These are phyloP conservation scores for Xerocomus nothofagi DNA, from an alignment of 1,284 basidiomycete species.

Conservation along the genomic window DNA sequence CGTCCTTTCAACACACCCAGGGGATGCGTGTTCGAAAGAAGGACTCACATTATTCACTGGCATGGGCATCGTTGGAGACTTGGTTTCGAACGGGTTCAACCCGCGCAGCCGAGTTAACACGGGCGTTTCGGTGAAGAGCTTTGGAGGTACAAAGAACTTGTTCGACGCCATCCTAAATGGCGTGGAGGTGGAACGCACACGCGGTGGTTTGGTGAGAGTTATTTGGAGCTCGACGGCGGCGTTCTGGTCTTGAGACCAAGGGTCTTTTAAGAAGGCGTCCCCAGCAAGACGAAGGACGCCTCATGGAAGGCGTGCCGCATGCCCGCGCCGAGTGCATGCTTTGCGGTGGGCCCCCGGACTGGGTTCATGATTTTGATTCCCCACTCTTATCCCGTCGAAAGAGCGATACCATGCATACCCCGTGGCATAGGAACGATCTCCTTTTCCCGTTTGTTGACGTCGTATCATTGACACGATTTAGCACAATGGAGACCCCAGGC, in stretches of 20 bases:
- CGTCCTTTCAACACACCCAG: background rate
- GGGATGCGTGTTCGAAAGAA: background rate
- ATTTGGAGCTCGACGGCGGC: conserved; percentile 23
- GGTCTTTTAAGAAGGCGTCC: conserved; percentile 24
- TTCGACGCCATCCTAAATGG: conserved; percentile 25
- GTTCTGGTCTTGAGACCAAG: conserved; percentile 18
- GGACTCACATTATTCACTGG: conserved; percentile 32
- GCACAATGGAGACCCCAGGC: background rate
- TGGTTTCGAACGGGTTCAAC: conserved; percentile 29
- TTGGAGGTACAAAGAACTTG: conserved; percentile 24
- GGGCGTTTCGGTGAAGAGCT: conserved; percentile 26
- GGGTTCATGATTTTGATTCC: conserved; percentile 11
- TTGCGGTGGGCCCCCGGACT: conserved; percentile 11
- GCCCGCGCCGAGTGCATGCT: conserved; percentile 24
- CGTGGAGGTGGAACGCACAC: conserved; percentile 7
- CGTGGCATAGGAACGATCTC: conserved; percentile 2
- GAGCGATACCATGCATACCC: conserved; percentile 1
- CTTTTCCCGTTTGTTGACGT: background rate
- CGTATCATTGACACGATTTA: background rate
- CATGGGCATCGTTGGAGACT: conserved; percentile 25
- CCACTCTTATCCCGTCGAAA: conserved; percentile 17
- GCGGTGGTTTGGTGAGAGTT: conserved; percentile 14
- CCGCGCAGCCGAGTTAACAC: conserved; percentile 26
- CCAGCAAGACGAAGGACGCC: conserved; percentile 20
- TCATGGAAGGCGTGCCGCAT: conserved; percentile 32